These are phyloP conservation scores for Geotrichum klebahnii DNA, from an alignment of 1,139 yeast genomes.

Conservation along the genomic window DNA sequence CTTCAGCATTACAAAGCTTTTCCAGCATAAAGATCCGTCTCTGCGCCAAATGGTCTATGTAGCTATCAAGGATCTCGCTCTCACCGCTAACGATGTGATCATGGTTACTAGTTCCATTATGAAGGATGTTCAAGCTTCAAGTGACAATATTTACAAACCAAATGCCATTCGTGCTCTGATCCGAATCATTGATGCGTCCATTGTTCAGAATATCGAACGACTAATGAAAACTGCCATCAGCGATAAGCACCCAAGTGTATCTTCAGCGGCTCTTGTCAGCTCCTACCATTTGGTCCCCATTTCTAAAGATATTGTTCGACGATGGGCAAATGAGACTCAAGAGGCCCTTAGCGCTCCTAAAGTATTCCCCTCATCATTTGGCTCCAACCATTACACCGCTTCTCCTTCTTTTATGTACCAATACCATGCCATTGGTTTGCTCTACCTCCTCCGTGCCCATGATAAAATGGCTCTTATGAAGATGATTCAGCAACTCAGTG, in stretches of 20 bases:
- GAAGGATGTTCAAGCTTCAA: conserved; percentile 88
- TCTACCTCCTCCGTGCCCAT: conserved; percentile 82
- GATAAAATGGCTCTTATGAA: conserved; percentile 94
- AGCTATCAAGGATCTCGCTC: conserved; percentile 84
- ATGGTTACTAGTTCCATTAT: conserved; percentile 97
- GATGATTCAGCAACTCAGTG: conserved; percentile 73
- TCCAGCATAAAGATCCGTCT: conserved; percentile 87
- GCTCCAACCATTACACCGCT: conserved; percentile 28
- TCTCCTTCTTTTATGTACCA: conserved; percentile 66
- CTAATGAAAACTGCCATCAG: conserved; percentile 89
- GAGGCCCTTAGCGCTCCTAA: conserved; percentile 71
- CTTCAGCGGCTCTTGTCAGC: conserved; percentile 89
- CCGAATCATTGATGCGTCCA: conserved; percentile 84
- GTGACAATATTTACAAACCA: conserved; percentile 82
- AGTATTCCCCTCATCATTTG: conserved; percentile 52
- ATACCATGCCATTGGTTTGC: conserved; percentile 89
- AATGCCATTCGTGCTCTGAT: conserved; percentile 91
- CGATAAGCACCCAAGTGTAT: conserved; percentile 79
- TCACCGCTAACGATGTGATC: conserved; percentile 82
- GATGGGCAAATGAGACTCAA: conserved; percentile 91
- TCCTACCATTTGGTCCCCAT: conserved; percentile 86
- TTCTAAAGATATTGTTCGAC: conserved; percentile 84
- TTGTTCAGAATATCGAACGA: conserved; percentile 92
- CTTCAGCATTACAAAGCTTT: conserved; percentile 88
- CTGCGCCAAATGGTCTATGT: conserved; percentile 91